phyloP scores from a whole-genome alignment of 148 eudicot genomes.

The Silene latifolia region DNA sequence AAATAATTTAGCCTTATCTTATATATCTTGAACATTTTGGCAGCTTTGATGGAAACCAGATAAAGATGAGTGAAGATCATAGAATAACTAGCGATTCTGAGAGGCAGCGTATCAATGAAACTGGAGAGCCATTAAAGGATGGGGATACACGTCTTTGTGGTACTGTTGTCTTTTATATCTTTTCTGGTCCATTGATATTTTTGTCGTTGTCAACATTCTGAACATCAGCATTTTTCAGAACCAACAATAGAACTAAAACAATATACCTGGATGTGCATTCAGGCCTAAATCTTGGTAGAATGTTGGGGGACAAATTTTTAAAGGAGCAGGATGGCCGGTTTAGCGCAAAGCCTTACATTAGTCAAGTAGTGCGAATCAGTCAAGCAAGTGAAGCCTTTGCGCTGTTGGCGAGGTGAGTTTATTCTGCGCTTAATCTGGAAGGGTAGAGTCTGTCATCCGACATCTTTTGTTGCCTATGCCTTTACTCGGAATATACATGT shows the following conservation, averaged over 20 bases:
- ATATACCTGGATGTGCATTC: conserved; percentile 16
- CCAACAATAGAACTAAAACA: conserved; percentile 1
- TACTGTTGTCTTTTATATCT: conserved; percentile 18
- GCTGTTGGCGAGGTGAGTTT: conserved; percentile 72
- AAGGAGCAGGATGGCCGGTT: conserved; percentile 92
- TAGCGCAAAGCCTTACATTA: conserved; percentile 79
- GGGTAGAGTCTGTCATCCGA: background rate
- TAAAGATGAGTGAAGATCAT: conserved; percentile 94
- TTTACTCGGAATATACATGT: background rate
- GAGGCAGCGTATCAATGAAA: conserved; percentile 71
- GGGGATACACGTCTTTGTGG: conserved; percentile 96
- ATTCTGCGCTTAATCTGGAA: conserved; percentile 1
- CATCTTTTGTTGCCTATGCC: background rate
- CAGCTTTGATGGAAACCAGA: conserved; percentile 75
- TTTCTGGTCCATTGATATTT: background rate
- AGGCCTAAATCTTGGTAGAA: conserved; percentile 91
- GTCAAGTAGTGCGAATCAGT: conserved; percentile 60
- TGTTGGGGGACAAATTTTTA: conserved; percentile 92
- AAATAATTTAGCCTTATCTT: background rate
- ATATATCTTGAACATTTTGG: conserved; percentile 13
- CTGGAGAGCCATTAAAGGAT: conserved; percentile 77
- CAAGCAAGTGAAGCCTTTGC: conserved; percentile 63
- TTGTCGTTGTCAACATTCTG: background rate
- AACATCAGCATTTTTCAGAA: background rate
- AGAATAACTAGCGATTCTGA: conserved; percentile 74